A percentile compares a stretch with the other conserved stretches of the same genome.
phyloP scores from a whole-genome alignment of 257 asterid genomes.

The Thymus quinquecostatus region DNA sequence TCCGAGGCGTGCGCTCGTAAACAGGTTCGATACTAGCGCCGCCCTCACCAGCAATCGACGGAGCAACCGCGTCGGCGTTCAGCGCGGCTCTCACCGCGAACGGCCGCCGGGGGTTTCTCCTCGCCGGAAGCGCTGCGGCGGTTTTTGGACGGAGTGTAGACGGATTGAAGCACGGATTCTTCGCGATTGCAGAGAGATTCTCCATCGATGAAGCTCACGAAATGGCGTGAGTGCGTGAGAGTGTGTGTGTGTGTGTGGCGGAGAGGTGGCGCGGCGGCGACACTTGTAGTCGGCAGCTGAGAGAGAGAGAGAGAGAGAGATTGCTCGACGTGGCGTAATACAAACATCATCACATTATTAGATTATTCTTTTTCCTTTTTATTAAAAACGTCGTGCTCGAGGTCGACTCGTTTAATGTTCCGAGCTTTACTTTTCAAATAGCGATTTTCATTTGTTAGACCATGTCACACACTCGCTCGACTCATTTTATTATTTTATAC shows the following conservation, averaged over 20 bases:
- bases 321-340: constrained; percentile 30
- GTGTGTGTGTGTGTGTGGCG: constrained; percentile 1
- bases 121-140: constrained; percentile 25
- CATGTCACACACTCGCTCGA: no score
- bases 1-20: constrained; percentile 66
- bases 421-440: no score
- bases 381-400: background rate
- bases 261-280: constrained; percentile 25
- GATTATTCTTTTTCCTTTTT: background rate
- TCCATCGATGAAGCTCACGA: constrained; percentile 38
- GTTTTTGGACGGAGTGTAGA: constrained; percentile 22
- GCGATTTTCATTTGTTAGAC: no score
- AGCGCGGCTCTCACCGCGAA: constrained; percentile 36
- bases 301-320: background rate
- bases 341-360: constrained; percentile 1
- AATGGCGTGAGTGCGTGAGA: background rate
- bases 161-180: constrained; percentile 19
- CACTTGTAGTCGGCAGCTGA: constrained; percentile 15
- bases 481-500: no score
- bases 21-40: constrained; percentile 47
- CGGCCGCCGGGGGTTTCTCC: constrained; percentile 30
- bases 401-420: no score
- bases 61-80: constrained; percentile 31
- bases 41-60: constrained; percentile 22
- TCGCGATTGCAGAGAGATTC: constrained; percentile 27